phyloP scores from a whole-genome alignment of 805 yeast genomes.

The Ascoidea asiatica region DNA sequence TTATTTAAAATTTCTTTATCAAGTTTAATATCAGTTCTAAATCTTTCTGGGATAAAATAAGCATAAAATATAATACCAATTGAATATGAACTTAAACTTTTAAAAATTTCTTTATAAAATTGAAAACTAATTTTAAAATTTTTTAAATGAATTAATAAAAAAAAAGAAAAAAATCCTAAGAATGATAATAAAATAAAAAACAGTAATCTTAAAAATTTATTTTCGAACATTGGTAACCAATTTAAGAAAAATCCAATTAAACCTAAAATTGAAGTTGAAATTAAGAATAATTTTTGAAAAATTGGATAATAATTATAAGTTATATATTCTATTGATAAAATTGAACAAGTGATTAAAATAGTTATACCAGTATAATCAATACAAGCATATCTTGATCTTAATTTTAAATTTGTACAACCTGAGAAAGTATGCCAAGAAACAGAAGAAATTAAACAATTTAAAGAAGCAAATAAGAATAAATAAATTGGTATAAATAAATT shows the following conservation, averaged over 20 bases:
- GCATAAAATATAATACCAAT: slow-evolving; percentile 83
- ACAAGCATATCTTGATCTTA: slow-evolving; percentile 75
- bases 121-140: slow-evolving; percentile 38
- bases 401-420: slow-evolving; percentile 48
- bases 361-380: slow-evolving; percentile 94
- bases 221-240: slow-evolving; percentile 86
- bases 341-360: slow-evolving; percentile 76
- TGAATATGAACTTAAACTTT: slow-evolving; percentile 62
- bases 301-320: slow-evolving; percentile 50
- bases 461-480: slow-evolving; percentile 55
- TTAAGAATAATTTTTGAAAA: slow-evolving; percentile 35
- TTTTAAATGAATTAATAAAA: slow-evolving; percentile 32
- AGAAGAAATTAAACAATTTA: slow-evolving; percentile 68
- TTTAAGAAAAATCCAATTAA: slow-evolving; percentile 61
- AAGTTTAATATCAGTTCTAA: slow-evolving; percentile 55
- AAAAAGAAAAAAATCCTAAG: slow-evolving; percentile 57
- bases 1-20: slow-evolving; percentile 28
- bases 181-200: slow-evolving; percentile 72
- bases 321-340: slow-evolving; percentile 74
- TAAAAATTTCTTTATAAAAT: slow-evolving; percentile 56
- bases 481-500: slow-evolving; percentile 32
- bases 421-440: slow-evolving; percentile 87
- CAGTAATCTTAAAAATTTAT: slow-evolving; percentile 62
- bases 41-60: slow-evolving; percentile 77
- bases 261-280: slow-evolving; percentile 56